Evolutionary conservation across 371 early-diverging fungal species (phyloP).

Genomic region (Rhizopus sp.): DNA sequence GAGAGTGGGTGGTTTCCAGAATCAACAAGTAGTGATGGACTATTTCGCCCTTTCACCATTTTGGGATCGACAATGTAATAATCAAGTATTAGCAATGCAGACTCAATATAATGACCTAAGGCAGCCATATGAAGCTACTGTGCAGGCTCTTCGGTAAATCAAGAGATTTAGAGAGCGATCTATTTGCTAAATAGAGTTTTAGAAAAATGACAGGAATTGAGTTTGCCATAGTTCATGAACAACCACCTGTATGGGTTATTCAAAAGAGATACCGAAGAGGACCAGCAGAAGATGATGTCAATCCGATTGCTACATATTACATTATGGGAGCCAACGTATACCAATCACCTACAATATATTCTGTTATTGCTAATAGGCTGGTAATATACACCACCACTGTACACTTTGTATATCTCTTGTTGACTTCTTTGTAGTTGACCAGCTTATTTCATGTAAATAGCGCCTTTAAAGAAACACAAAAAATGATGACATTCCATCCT

Average conservation of each 20-base stretch:
- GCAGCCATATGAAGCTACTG: conserved; percentile 52
- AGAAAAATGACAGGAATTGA: conserved; percentile 85
- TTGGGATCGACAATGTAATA: conserved; percentile 95
- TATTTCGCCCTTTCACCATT: conserved; percentile 96
- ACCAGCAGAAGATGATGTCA: conserved; percentile 59
- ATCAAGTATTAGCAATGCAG: conserved; percentile 97
- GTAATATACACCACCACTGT: conserved; percentile 46
- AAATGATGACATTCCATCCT: conserved; percentile 73
- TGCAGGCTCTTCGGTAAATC: conserved; percentile 62
- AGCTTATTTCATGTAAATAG: conserved; percentile 70
- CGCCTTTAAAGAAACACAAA: conserved; percentile 69
- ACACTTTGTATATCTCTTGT: neutral
- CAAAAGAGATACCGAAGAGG: conserved; percentile 75
- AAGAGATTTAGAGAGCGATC: neutral
- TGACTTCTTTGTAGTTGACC: conserved; percentile 49
- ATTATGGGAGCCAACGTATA: conserved; percentile 91
- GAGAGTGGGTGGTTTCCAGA: conserved; percentile 69
- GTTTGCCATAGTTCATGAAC: conserved; percentile 78
- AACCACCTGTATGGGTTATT: conserved; percentile 86
- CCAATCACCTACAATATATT: conserved; percentile 86
- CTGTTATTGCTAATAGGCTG: conserved; percentile 80
- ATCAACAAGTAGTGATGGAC: conserved; percentile 86
- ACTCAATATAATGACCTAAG: conserved; percentile 89
- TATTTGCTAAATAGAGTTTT: neutral
- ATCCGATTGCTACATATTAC: conserved; percentile 82